Evolutionary conservation across 2,329 filamentous ascomycete genomes (phyloP).

Genomic region (Graphiopsis chlorocephala): DNA sequence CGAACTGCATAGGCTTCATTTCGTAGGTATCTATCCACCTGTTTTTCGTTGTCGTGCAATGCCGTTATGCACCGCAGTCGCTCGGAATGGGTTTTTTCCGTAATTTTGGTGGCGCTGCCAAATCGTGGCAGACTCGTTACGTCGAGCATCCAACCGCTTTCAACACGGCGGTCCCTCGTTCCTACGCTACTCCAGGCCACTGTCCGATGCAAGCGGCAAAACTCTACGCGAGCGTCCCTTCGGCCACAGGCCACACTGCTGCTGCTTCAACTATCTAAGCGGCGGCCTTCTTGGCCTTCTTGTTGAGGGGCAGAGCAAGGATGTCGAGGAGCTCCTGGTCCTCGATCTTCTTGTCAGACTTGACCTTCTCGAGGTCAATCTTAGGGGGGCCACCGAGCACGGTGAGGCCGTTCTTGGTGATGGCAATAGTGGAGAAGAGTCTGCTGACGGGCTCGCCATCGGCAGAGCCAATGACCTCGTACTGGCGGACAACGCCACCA

Average conservation of each 20-base stretch:
- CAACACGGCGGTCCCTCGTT: conserved; percentile 70
- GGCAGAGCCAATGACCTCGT: conserved; percentile 94
- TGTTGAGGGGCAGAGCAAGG: conserved; percentile 76
- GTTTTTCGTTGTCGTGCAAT: conserved; percentile 10
- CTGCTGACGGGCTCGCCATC: conserved; percentile 81
- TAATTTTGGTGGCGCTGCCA: conserved; percentile 17
- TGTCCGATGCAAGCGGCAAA: conserved; percentile 35
- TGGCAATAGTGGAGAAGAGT: conserved; percentile 85
- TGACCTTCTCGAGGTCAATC: conserved; percentile 75
- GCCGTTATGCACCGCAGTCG: conserved; percentile 13
- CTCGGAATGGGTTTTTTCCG: conserved; percentile 3
- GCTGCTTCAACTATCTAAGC: conserved; percentile 4
- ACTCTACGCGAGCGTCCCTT: not conserved
- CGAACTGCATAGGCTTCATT: conserved; percentile 12
- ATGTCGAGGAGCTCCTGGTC: conserved; percentile 96
- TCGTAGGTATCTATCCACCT: conserved; percentile 16
- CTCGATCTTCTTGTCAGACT: conserved; percentile 96
- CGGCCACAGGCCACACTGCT: not conserved
- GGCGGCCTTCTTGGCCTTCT: conserved; percentile 32
- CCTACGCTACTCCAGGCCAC: conserved; percentile 79
- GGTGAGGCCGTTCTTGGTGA: conserved; percentile 95
- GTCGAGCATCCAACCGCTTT: conserved; percentile 55
- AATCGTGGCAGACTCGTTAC: conserved; percentile 14
- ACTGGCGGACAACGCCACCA: conserved; percentile 87
- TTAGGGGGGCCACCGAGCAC: conserved; percentile 75